Percentiles rank a stretch among this genome's conserved stretches.
Evolutionary conservation across 2,329 filamentous ascomycete species (phyloP).

Genomic region (Colletotrichum sp.): DNA sequence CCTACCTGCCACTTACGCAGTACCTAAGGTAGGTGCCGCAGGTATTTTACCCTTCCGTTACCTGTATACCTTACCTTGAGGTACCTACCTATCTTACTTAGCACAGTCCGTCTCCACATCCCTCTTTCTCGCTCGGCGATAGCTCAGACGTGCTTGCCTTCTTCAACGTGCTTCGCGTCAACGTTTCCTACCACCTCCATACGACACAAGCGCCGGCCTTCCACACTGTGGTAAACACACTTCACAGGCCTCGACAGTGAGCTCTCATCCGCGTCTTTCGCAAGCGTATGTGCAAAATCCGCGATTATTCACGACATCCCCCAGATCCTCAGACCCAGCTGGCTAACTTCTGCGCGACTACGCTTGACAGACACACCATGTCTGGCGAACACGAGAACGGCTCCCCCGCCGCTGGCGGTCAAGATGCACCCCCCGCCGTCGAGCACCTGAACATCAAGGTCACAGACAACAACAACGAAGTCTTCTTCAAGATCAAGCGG

Average conservation of each 20-base stretch:
- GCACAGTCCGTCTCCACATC: neutral
- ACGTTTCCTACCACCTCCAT: neutral
- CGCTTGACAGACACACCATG: slow-evolving; percentile 41
- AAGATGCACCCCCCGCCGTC: slow-evolving; percentile 51
- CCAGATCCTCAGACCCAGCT: neutral
- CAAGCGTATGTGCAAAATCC: neutral
- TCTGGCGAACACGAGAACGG: slow-evolving; percentile 58
- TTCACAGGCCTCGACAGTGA: neutral
- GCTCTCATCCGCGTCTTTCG: neutral
- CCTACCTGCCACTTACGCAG: neutral
- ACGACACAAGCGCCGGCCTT: neutral
- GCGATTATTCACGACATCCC: neutral
- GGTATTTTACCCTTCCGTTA: neutral
- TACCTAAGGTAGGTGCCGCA: neutral
- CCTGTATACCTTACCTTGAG: neutral
- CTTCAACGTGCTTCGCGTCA: neutral
- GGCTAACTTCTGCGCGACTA: neutral
- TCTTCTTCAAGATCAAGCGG: slow-evolving; percentile 99
- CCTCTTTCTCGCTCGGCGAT: neutral
- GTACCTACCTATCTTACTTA: neutral
- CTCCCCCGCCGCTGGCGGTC: slow-evolving; percentile 39
- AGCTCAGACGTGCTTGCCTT: neutral
- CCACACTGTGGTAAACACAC: neutral
- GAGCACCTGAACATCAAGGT: slow-evolving; percentile 99
- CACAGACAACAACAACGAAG: slow-evolving; percentile 98